Conservation (phyloP, 2,329 filamentous ascomycete species). For the Orbilia blumenaviensis region DNA sequence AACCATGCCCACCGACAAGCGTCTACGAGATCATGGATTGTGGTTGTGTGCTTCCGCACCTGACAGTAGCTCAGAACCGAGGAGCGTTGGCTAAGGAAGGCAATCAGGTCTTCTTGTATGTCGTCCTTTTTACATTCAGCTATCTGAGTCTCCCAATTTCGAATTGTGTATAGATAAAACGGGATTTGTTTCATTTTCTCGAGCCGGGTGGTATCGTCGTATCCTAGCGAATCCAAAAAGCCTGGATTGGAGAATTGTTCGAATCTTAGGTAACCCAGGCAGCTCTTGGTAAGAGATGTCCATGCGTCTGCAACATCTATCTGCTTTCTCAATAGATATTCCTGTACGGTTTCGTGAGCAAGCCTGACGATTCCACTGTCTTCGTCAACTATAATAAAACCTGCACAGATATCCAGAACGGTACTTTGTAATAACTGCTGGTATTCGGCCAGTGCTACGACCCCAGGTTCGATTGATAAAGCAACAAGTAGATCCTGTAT, state of each 20-base stretch:
- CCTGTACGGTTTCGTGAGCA: background rate
- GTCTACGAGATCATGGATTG: background rate
- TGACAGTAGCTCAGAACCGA: background rate
- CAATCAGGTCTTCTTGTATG: background rate
- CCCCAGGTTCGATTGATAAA: background rate
- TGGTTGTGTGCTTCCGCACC: background rate
- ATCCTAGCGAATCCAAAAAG: background rate
- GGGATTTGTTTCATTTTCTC: background rate
- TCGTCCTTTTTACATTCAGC: background rate
- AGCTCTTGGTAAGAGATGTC: background rate
- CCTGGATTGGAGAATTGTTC: background rate
- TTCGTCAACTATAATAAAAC: background rate
- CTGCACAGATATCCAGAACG: slow-evolving; percentile 3
- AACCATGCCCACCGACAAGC: background rate
- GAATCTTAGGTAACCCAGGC: background rate
- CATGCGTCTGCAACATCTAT: background rate
- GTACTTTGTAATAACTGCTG: background rate
- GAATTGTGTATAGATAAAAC: background rate
- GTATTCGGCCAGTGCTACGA: background rate
- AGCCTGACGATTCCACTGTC: background rate
- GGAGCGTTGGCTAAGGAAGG: background rate
- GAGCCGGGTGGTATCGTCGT: background rate
- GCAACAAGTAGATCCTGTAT: slow-evolving; percentile 3
- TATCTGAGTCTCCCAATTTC: background rate
- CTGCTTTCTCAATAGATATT: background rate